Base-by-base conservation (phyloP, 768 basidiomycete genomes). In the Cystobasidium onofrii region DNA sequence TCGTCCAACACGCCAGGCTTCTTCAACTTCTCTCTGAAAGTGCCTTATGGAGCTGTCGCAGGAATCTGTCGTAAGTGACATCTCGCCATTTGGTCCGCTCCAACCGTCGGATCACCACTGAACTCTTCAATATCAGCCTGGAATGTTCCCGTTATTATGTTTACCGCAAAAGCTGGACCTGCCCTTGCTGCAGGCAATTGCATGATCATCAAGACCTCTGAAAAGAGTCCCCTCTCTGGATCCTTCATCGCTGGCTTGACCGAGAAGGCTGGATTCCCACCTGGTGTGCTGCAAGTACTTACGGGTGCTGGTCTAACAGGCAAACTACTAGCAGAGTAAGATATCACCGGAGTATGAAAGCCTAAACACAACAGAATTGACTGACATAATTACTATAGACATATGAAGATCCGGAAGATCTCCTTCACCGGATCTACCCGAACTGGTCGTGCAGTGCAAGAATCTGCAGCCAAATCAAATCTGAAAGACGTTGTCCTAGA, bases 401-500 rank as follows among this genome's bases (percentile, higher is more conserved):
- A 77, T 74, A 75, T 76, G 71, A 33, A 73, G 34, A 78, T 79
- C 50, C 74, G 76, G 66, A 79, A 78, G 73, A 75, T 79, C 44
- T 74, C 76, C 31, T 79, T 79, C 75, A 79, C 79, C 52, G 79
- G 79, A 36, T 67, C 33, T 17, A 36, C 50, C 12, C 39, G 67
- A 31, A 74, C 73, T 29, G 73, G 73, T 1, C 55, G 36, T 13
- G 18, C 61, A 54, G 70, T 79, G 73, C 75, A 75, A 73, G 64
- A 75, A 60, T 70, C 74, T n/a, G 79, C 78, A 18, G 77, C 78
- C 9, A 33, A 34, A 18, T 72, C 71, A 18, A 79, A 79, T 73
- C 70, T 79, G 54, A 79, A 79, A 76, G 73, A 74, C 36, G 78
- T 79, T 57, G 69, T 74, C n/a, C 76, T 78, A 36, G 79, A 79